Percentiles rank a stretch among this genome's conserved stretches.
phyloP scores from a whole-genome alignment of 441 rosid species.

The Isatis lusitanica region DNA sequence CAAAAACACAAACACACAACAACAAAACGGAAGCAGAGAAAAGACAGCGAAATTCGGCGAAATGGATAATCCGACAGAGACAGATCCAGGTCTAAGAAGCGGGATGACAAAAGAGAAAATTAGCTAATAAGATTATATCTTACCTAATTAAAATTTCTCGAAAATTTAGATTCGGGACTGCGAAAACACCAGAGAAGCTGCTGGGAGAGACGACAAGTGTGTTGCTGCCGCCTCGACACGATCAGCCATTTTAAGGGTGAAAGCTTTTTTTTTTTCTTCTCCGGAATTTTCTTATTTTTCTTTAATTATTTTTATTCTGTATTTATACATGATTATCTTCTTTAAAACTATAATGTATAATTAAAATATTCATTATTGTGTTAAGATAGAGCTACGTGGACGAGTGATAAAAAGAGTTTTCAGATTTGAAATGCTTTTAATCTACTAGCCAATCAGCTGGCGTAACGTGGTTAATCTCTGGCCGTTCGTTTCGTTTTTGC shows the following conservation, averaged over 20 bases:
- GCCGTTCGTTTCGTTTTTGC: constrained; percentile 27
- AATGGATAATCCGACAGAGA: constrained; percentile 32
- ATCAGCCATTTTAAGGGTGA: constrained; percentile 32
- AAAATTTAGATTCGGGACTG: constrained; percentile 22
- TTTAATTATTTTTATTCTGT: not conserved
- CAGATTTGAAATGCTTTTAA: not conserved
- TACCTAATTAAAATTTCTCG: constrained; percentile 20
- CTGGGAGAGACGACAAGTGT: constrained; percentile 39
- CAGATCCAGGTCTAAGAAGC: constrained; percentile 27
- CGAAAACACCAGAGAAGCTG: constrained; percentile 30
- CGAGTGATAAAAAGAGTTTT: constrained; percentile 15
- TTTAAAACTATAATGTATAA: not conserved
- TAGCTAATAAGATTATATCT: not conserved
- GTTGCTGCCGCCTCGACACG: constrained; percentile 39
- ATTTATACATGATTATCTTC: not conserved
- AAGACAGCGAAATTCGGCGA: not conserved
- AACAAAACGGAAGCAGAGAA: constrained; percentile 20
- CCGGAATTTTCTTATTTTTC: not conserved
- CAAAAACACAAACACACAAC: constrained; percentile 3
- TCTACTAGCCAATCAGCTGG: not conserved
- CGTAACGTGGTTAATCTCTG: not conserved
- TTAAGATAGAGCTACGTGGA: constrained; percentile 18
- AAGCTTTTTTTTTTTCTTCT: not conserved
- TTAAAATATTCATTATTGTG: not conserved
- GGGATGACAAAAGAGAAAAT: not conserved